Conservation (phyloP, 495 filamentous ascomycete species). For the Aspergillus biplanus region DNA sequence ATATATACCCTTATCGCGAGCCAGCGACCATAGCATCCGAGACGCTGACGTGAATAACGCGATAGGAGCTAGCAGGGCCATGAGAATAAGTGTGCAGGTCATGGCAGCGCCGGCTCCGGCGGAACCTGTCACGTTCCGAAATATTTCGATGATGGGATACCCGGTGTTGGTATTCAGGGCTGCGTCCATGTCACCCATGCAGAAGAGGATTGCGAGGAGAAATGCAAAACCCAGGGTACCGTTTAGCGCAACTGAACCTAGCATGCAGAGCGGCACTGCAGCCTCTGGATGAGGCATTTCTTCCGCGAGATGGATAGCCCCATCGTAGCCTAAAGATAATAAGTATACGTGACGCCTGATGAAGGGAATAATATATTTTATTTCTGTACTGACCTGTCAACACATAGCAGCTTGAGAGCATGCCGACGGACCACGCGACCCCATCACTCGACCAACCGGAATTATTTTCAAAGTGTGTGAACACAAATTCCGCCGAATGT, state of each 20-base stretch:
- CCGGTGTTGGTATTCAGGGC: constrained; percentile 7
- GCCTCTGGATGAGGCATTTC: no score
- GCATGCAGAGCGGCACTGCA: not conserved
- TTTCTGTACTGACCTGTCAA: no score
- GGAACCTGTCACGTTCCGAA: not conserved
- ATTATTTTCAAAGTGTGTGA: constrained; percentile 5
- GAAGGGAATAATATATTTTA: no score
- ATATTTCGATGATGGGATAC: constrained; percentile 15
- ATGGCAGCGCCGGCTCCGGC: not conserved
- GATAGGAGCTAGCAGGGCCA: not conserved
- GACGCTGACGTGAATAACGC: constrained; percentile 7
- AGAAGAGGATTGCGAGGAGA: constrained; percentile 10
- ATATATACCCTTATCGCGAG: constrained; percentile 10
- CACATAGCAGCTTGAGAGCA: constrained; percentile 13
- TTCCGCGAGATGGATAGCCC: no score
- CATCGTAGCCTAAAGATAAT: no score
- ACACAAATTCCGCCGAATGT: constrained; percentile 7
- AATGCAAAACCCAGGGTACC: constrained; percentile 4
- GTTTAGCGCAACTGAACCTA: not conserved
- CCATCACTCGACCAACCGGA: constrained; percentile 18
- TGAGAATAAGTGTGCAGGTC: not conserved
- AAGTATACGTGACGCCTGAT: no score
- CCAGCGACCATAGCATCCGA: constrained; percentile 11
- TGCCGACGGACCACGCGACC: constrained; percentile 11
- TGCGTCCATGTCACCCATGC: constrained; percentile 9